Conservation (phyloP, 164 flowering plant species). For the Cinnamomum micranthum region DNA sequence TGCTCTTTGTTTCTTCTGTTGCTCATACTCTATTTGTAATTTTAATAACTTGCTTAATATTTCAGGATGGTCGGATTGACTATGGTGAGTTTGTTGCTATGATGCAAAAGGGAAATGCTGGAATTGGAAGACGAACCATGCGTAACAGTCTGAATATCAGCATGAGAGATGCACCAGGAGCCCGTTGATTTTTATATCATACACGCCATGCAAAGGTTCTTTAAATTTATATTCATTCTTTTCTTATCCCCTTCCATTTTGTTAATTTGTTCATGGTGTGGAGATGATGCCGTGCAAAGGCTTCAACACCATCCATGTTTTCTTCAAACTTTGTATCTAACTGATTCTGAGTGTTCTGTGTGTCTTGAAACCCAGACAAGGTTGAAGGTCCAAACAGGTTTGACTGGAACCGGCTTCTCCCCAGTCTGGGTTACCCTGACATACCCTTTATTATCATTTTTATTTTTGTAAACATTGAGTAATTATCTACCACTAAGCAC, state of each 20-base stretch:
- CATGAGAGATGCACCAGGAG: constrained; percentile 70
- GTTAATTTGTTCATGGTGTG: not conserved
- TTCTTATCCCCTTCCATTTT: not conserved
- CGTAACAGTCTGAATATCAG: constrained; percentile 80
- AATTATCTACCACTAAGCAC: no score
- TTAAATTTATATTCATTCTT: not conserved
- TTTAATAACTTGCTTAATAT: not conserved
- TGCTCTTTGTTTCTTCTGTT: not conserved
- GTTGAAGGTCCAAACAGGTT: no score
- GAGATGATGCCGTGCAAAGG: not conserved
- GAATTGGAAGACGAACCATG: constrained; percentile 88
- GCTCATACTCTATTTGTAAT: not conserved
- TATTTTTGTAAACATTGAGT: no score
- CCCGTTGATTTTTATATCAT: constrained; percentile 25
- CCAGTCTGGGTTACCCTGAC: no score
- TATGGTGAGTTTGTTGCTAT: constrained; percentile 93
- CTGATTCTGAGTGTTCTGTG: no score
- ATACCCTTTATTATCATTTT: no score
- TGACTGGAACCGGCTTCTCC: no score
- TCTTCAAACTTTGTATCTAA: no score
- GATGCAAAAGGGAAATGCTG: constrained; percentile 93
- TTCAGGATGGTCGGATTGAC: constrained; percentile 92
- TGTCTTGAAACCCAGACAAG: no score
- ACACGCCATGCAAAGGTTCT: constrained; percentile 29
- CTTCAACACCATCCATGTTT: no score